Conservation (phyloP, 768 basidiomycete species). For the Nevesoporus exiguus region DNA sequence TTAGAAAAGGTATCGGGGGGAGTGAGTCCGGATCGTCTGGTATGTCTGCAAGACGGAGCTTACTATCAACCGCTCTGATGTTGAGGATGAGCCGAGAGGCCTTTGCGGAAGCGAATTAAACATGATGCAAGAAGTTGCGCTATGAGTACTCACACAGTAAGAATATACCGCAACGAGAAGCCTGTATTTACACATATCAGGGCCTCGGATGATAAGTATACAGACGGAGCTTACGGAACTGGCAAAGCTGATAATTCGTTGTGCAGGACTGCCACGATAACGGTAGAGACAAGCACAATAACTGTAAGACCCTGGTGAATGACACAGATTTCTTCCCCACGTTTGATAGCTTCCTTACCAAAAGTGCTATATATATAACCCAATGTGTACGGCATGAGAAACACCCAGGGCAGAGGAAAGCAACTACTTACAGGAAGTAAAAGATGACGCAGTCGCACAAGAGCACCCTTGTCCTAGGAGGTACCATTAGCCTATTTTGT, state of each 20-base stretch:
- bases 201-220: neutral
- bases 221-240: slow-evolving; percentile 11
- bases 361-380: slow-evolving; percentile 16
- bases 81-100: slow-evolving; percentile 22
- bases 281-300: slow-evolving; percentile 15
- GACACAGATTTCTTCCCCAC: neutral
- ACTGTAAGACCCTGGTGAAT: neutral
- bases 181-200: slow-evolving; percentile 11
- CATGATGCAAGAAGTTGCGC: neutral
- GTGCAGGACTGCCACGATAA: slow-evolving; percentile 12
- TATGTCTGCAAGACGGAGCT: neutral
- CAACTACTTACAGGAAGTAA: slow-evolving; percentile 15
- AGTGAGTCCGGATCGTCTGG: slow-evolving; percentile 6
- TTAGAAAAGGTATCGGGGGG: neutral
- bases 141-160: slow-evolving; percentile 17
- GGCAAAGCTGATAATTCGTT: slow-evolving; percentile 12
- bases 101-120: slow-evolving; percentile 2
- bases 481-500: neutral
- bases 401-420: neutral
- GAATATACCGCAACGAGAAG: slow-evolving; percentile 17
- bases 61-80: slow-evolving; percentile 6
- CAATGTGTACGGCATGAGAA: neutral
- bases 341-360: neutral
- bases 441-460: slow-evolving; percentile 12
- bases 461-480: slow-evolving; percentile 3